Evolutionary conservation across 2,329 filamentous ascomycete genomes (phyloP), one percentile per base, ranked within the genome.

Genomic region (Clonostachys rosea): DNA sequence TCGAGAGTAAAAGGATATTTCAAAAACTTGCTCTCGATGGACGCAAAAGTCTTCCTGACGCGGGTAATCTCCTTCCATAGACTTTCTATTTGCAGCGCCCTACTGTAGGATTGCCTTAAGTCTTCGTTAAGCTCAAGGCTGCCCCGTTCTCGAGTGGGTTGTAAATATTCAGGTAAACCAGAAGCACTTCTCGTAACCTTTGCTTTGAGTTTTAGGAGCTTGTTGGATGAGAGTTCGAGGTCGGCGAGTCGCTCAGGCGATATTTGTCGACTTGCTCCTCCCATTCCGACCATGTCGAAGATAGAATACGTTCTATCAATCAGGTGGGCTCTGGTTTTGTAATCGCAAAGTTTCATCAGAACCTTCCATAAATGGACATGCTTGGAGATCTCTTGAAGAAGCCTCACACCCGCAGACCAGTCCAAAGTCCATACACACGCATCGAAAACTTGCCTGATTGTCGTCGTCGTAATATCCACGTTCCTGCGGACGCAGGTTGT

Each of bases 351-450:
- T 14, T 33, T 30, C 10, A 68, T 46, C 43, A 61, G 47, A 5
- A 43, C 42, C 13, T 54, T 50, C 55, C 62, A 66, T 6, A 55
- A 56, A 14, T 65, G 44, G 3, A 51, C 42, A 17, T 51, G 54
- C 6, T 52, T 39, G 10, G 56, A 49, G 39, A 69, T 55, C 6
- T 59, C 61, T 17, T 57, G 57, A 6, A 66, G 51, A 36, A 69
- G 45, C 12, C 52, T 51, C n/a, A 63, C 51, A 2, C 64, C 59
- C 20, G 60, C 63, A 44, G 50, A 60, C 65, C 65, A 68, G 49
- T 77, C 73, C 16, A 75, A 52, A 4, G 62, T 58, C 39, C 61
- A 56, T 10, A 75, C 60, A 48, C 70, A 73, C 30, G 67, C 59
- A 42, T 73, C 67, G 24, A 77, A 56, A 2, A 78, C 47, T 16